phyloP scores from a whole-genome alignment of 2,329 filamentous ascomycete genomes.

The Aspergillus sp. region DNA sequence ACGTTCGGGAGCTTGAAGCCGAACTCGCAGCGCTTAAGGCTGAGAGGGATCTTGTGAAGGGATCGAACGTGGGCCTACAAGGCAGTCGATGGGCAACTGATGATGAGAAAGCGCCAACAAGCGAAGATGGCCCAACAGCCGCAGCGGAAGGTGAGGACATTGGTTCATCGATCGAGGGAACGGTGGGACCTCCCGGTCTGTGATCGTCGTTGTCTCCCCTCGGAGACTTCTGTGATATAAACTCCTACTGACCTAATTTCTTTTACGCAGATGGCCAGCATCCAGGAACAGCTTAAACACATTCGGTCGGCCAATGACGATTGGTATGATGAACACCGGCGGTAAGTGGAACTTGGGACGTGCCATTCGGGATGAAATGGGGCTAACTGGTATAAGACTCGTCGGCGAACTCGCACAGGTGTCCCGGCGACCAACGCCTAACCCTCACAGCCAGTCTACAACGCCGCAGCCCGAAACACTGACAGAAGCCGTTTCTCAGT shows the following conservation, averaged over 20 bases:
- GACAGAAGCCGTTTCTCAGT: slow-evolving; percentile 7
- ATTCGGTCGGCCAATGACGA: slow-evolving; percentile 46
- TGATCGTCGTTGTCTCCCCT: slow-evolving; percentile 26
- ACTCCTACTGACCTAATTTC: slow-evolving; percentile 12
- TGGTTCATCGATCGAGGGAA: slow-evolving; percentile 49
- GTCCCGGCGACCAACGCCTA: slow-evolving; percentile 32
- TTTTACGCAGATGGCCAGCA: slow-evolving; percentile 47
- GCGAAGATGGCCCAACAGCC: slow-evolving; percentile 35
- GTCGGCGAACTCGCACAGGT: slow-evolving; percentile 39
- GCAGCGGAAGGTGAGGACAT: slow-evolving; percentile 48
- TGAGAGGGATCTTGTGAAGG: slow-evolving; percentile 29
- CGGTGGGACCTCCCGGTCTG: slow-evolving; percentile 47
- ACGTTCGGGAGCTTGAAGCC: slow-evolving; percentile 40
- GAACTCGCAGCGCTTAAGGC: slow-evolving; percentile 38
- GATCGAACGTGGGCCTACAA: slow-evolving; percentile 31
- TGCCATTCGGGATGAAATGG: neutral
- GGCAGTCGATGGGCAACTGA: slow-evolving; percentile 45
- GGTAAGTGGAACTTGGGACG: slow-evolving; percentile 26
- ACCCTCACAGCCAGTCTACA: slow-evolving; percentile 27
- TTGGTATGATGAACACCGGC: slow-evolving; percentile 45
- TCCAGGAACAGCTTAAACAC: slow-evolving; percentile 48
- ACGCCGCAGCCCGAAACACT: slow-evolving; percentile 28
- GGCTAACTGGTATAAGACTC: slow-evolving; percentile 30
- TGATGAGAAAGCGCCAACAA: slow-evolving; percentile 25
- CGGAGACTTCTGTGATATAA: neutral